Evolutionary conservation across 441 rosid genomes (phyloP).

Genomic region (Biscutella laevigata): DNA sequence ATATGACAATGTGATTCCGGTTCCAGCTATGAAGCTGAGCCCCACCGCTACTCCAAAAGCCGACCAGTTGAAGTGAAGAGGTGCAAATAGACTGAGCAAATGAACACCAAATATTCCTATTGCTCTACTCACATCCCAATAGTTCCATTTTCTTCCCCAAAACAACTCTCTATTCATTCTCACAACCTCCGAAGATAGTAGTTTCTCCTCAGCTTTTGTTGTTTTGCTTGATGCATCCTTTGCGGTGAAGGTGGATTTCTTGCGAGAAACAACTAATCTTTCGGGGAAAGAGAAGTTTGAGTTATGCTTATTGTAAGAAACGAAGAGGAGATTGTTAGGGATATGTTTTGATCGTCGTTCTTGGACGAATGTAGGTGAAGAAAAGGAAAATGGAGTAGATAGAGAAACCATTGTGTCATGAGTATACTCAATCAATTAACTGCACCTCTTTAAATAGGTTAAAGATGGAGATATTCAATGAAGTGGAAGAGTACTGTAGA

Average conservation of each 20-base stretch:
- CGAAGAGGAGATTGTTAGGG: neutral
- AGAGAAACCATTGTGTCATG: constrained; percentile 14
- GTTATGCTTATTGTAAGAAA: neutral
- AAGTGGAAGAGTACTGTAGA: neutral
- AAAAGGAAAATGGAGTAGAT: neutral
- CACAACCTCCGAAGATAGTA: constrained; percentile 39
- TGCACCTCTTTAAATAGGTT: neutral
- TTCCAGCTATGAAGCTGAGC: constrained; percentile 33
- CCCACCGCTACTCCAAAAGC: constrained; percentile 45
- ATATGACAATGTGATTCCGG: constrained; percentile 57
- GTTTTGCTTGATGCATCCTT: neutral
- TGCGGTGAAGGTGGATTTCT: neutral
- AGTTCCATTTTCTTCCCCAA: constrained; percentile 47
- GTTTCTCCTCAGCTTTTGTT: constrained; percentile 11
- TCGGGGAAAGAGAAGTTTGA: neutral
- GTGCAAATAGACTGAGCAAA: constrained; percentile 46
- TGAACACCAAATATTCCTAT: constrained; percentile 40
- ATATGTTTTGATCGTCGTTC: neutral
- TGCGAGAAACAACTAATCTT: neutral
- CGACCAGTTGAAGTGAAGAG: constrained; percentile 49
- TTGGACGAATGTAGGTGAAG: neutral
- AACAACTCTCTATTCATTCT: constrained; percentile 33
- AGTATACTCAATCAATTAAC: neutral
- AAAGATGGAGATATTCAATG: too few relatives aligned
- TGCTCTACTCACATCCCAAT: constrained; percentile 36